Conservation (phyloP, 257 asterid genomes). For the Nicotiana knightiana region DNA sequence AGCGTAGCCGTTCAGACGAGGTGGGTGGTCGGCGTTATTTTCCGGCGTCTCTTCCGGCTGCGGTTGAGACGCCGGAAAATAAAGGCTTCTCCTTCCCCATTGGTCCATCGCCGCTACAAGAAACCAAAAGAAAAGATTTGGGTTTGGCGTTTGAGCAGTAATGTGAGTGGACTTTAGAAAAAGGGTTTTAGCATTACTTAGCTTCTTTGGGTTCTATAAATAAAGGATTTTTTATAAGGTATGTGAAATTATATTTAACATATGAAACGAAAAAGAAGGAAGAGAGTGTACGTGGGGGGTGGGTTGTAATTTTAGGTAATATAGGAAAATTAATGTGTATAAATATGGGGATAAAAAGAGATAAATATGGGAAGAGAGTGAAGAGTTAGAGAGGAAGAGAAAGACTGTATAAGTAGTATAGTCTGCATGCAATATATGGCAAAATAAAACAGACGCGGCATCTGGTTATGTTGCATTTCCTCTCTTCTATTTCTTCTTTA, state of each 20-base stretch:
- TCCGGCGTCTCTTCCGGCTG: slow-evolving; percentile 10
- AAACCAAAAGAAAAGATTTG: background rate
- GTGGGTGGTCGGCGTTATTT: background rate
- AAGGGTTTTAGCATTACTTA: background rate
- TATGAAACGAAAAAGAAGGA: background rate
- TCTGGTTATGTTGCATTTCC: background rate
- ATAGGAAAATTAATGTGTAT: background rate
- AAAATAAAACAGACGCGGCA: slow-evolving; percentile 7
- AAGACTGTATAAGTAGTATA: background rate
- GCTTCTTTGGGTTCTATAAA: background rate
- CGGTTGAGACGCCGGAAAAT: slow-evolving; percentile 12
- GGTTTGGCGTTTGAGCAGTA: background rate
- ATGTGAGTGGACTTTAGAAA: background rate
- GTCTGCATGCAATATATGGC: slow-evolving; percentile 34
- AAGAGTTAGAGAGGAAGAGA: slow-evolving; percentile 21
- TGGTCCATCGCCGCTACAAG: slow-evolving; percentile 37
- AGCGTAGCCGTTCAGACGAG: slow-evolving; percentile 4
- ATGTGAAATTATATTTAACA: too few relatives aligned
- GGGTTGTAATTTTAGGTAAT: background rate
- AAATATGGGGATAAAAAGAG: slow-evolving; percentile 1
- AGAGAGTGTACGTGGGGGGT: background rate
- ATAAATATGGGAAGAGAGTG: slow-evolving; percentile 6
- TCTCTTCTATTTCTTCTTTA: too few relatives aligned
- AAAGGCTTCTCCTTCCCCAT: slow-evolving; percentile 15
- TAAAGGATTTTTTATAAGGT: background rate